Conservation (phyloP, 2,329 filamentous ascomycete genomes). For the Thelonectria rubi region DNA sequence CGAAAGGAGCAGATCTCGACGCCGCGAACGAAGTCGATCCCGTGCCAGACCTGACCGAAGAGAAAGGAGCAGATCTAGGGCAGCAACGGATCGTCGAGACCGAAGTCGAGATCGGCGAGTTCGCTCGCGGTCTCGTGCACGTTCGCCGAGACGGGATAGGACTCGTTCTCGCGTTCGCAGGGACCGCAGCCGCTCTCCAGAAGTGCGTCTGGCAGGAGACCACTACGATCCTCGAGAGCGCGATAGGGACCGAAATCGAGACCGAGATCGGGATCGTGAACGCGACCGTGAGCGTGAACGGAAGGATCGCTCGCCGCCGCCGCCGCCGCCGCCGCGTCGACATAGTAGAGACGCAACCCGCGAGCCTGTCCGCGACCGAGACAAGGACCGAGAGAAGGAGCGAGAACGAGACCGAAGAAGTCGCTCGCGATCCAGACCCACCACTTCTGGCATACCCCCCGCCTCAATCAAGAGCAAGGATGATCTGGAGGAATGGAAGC, state of each 20-base stretch:
- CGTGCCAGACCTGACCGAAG: slow-evolving; percentile 43
- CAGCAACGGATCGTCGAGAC: slow-evolving; percentile 39
- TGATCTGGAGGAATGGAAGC: slow-evolving; percentile 66
- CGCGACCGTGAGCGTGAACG: slow-evolving; percentile 32
- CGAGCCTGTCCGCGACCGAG: slow-evolving; percentile 35
- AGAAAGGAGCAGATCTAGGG: slow-evolving; percentile 47
- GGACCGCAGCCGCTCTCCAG: slow-evolving; percentile 45
- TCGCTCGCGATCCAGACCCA: slow-evolving; percentile 55
- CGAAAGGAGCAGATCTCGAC: slow-evolving; percentile 48
- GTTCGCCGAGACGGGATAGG: slow-evolving; percentile 44
- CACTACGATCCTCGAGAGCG: slow-evolving; percentile 48
- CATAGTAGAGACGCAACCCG: slow-evolving; percentile 45
- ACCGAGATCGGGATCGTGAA: slow-evolving; percentile 29
- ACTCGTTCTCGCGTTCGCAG: slow-evolving; percentile 45
- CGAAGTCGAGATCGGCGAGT: slow-evolving; percentile 45
- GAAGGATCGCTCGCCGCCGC: slow-evolving; percentile 40
- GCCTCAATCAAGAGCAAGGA: slow-evolving; percentile 55
- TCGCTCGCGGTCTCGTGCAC: slow-evolving; percentile 42
- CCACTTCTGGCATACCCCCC: slow-evolving; percentile 49
- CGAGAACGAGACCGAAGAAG: slow-evolving; percentile 51
- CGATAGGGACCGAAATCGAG: slow-evolving; percentile 40
- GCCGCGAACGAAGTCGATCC: slow-evolving; percentile 52
- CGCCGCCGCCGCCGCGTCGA: slow-evolving; percentile 35
- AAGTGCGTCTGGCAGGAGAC: slow-evolving; percentile 39
- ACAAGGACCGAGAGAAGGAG: slow-evolving; percentile 20